These are phyloP conservation scores for Galerina marginata DNA, from an alignment of 768 basidiomycete genomes.

Conservation along the genomic window DNA sequence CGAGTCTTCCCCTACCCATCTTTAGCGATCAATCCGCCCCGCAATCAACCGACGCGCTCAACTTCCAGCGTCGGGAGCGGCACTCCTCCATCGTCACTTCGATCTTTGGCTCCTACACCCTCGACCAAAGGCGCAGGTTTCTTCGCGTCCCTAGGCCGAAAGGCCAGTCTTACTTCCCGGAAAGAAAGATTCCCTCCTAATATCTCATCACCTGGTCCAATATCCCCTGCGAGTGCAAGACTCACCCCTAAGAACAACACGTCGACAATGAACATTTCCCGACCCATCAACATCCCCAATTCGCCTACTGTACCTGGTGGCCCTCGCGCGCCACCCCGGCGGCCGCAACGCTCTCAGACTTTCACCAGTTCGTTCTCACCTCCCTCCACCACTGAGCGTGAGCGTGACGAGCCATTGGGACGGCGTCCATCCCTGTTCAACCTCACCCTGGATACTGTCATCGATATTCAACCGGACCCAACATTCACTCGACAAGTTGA, in stretches of 20 bases:
- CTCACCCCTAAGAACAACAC: conserved; percentile 16
- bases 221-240: conserved; percentile 20
- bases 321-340: conserved; percentile 69
- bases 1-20: conserved; percentile 81
- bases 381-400: conserved; percentile 33
- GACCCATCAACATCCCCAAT: conserved; percentile 38
- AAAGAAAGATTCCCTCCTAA: conserved; percentile 27
- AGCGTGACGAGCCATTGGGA: conserved; percentile 35
- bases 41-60: conserved; percentile 35
- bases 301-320: conserved; percentile 73
- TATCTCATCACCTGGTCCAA: conserved; percentile 24
- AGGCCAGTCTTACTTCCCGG: conserved; percentile 53
- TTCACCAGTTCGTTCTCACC: conserved; percentile 47
- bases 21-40: conserved; percentile 48
- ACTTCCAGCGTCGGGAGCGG: conserved; percentile 36
- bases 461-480: conserved; percentile 46
- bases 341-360: conserved; percentile 72
- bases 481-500: conserved; percentile 74
- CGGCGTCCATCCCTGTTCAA: conserved; percentile 47
- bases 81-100: conserved; percentile 56
- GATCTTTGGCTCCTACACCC: conserved; percentile 49
- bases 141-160: conserved; percentile 77
- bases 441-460: conserved; percentile 31
- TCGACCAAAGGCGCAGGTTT: conserved; percentile 62
- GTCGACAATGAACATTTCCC: conserved; percentile 26